These are phyloP conservation scores for Amanita muscaria DNA, from an alignment of 768 basidiomycete genomes.

Conservation along the genomic window DNA sequence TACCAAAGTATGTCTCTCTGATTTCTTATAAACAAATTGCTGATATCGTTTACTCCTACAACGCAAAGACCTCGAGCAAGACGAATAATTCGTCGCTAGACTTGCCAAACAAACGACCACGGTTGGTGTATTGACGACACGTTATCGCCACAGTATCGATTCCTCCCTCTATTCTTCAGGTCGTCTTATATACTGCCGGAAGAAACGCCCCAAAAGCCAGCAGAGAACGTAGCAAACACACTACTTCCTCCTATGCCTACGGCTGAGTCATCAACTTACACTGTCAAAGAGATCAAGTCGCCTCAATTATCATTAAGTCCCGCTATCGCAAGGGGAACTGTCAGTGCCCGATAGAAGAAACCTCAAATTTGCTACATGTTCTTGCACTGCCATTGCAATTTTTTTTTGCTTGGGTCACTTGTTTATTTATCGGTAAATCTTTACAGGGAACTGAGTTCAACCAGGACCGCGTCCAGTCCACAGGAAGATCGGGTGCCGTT, in stretches of 20 bases:
- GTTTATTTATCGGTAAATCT: slow-evolving; percentile 37
- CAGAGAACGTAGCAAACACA: slow-evolving; percentile 31
- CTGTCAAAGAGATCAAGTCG: slow-evolving; percentile 39
- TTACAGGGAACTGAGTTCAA: slow-evolving; percentile 25
- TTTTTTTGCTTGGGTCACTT: slow-evolving; percentile 25
- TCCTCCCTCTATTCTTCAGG: slow-evolving; percentile 27
- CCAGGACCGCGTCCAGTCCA: background rate
- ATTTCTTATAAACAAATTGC: slow-evolving; percentile 4
- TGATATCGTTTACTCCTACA: slow-evolving; percentile 13
- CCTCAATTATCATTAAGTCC: slow-evolving; percentile 55
- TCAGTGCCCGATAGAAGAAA: slow-evolving; percentile 29
- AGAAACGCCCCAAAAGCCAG: slow-evolving; percentile 29
- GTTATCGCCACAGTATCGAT: slow-evolving; percentile 14
- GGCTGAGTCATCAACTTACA: slow-evolving; percentile 25
- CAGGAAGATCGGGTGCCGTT: slow-evolving; percentile 2
- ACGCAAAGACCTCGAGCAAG: slow-evolving; percentile 49
- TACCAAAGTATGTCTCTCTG: slow-evolving; percentile 42
- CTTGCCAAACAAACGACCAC: slow-evolving; percentile 74
- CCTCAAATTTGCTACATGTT: slow-evolving; percentile 6
- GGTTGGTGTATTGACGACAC: slow-evolving; percentile 43
- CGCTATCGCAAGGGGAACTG: slow-evolving; percentile 37
- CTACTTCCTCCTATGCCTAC: slow-evolving; percentile 19
- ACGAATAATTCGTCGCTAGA: slow-evolving; percentile 56
- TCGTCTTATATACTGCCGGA: slow-evolving; percentile 35
- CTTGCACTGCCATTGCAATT: slow-evolving; percentile 8